Base-by-base conservation (phyloP, 805 yeast species). In the Cyberlindnera bimundalis region DNA sequence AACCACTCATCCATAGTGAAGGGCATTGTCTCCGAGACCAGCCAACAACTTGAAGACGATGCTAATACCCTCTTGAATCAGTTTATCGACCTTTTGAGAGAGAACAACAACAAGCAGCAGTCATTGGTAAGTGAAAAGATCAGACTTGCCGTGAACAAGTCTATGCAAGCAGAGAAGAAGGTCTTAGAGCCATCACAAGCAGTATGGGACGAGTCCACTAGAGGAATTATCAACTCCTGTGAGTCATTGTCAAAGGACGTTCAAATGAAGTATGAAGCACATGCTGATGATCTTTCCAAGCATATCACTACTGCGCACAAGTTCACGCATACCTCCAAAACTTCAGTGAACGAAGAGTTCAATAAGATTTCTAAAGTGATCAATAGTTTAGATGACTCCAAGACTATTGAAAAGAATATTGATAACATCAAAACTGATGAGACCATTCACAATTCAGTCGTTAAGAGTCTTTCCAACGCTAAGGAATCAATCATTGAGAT, bases 181-280 rank as follows among this genome's bases (percentile, higher is more conserved):
- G 34, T 41, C 8, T 35, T 57, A 26, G 33, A 31, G 4, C 44
- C 50, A 2, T 42, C 44, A 4, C 43, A 42, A 29, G 21, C 27
- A 4, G 41, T 40, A 14, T 57, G 61, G 61, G 53, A 54, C 19
- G 33, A 34, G 3, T 20, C 52, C 1, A 51, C 59, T 3, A 45
- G 52, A 26, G 44, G 37, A 8, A 41, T 54, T 4, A 39, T 55
- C 30, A 55, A 53, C 37, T 27, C 26, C 5, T 46, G 58, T 33
- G 61, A 57, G 33, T 38, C 39, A 1, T 39, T 45, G 2, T 43
- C 48, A 5, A 28, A 42, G 23, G 21, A 35, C 6, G 36, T 48
- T 13, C 46, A 32, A 21, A 28, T 17, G 2, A 29, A 33, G 3
- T 52, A 50, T 34, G 39, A 46, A 5, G n/a, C 13, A 2, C 43